Evolutionary conservation across 139 green algal species (phyloP).

Genomic region (Haematococcus lacustris): DNA sequence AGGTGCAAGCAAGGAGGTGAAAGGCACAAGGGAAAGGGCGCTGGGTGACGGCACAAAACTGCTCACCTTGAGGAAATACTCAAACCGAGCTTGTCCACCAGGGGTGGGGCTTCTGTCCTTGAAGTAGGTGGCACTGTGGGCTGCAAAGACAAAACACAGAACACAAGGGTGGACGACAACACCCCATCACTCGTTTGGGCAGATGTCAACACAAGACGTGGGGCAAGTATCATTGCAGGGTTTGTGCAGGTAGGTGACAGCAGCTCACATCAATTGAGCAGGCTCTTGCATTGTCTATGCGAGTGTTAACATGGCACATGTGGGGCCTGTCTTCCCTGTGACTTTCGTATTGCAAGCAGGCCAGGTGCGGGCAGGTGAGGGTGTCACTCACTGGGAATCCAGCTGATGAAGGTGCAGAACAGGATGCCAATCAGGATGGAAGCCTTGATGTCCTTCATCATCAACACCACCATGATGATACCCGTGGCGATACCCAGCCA

Average conservation of each 20-base stretch:
- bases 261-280: neutral
- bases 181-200: neutral
- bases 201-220: neutral
- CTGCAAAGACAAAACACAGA: too few relatives aligned
- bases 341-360: neutral
- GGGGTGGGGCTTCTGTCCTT: constrained; percentile 31
- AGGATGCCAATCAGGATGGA: constrained; percentile 68
- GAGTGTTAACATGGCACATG: neutral
- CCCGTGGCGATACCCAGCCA: constrained; percentile 63
- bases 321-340: neutral
- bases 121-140: constrained; percentile 44
- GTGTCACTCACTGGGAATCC: constrained; percentile 70
- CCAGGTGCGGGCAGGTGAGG: neutral
- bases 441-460: constrained; percentile 47
- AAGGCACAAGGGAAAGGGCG: neutral
- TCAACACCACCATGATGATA: constrained; percentile 56
- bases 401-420: constrained; percentile 78
- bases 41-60: neutral
- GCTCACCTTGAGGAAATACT: constrained; percentile 51
- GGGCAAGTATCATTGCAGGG: neutral
- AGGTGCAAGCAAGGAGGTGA: neutral
- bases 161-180: neutral
- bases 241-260: neutral
- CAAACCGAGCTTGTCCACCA: constrained; percentile 38
- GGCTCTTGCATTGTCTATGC: neutral